phyloP scores from a whole-genome alignment of 2,329 filamentous ascomycete species.

The Epichloe scottii region DNA sequence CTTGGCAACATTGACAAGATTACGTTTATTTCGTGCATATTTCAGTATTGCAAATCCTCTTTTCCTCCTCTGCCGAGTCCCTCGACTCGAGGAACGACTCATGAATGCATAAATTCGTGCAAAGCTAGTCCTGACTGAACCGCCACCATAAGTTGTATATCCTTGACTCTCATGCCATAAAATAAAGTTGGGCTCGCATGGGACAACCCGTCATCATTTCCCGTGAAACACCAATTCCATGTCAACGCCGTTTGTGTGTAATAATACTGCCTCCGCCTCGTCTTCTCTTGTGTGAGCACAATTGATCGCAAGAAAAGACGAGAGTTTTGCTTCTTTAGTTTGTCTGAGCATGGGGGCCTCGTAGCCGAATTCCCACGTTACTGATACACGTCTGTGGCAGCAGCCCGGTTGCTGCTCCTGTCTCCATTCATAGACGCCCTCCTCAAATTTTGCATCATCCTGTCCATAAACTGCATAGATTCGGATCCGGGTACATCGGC shows the following conservation, averaged over 20 bases:
- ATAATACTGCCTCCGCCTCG: too few relatives aligned
- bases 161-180: background rate
- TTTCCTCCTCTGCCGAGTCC: too few relatives aligned
- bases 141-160: too few relatives aligned
- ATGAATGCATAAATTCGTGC: too few relatives aligned
- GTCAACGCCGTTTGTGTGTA: background rate
- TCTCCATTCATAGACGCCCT: slow-evolving; percentile 19
- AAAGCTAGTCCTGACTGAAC: too few relatives aligned
- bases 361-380: background rate
- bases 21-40: too few relatives aligned
- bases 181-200: background rate
- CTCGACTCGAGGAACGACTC: too few relatives aligned
- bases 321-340: background rate
- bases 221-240: background rate
- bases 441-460: slow-evolving; percentile 38
- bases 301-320: too few relatives aligned
- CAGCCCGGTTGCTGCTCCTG: background rate
- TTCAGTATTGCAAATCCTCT: too few relatives aligned
- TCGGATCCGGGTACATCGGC: slow-evolving; percentile 30
- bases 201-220: background rate
- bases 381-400: background rate
- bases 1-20: too few relatives aligned
- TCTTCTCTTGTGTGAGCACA: too few relatives aligned
- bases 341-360: background rate
- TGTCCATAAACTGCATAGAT: slow-evolving; percentile 37